A percentile compares a stretch with the other conserved stretches of the same genome.
Evolutionary conservation across 306 rosid genomes (phyloP).

Genomic region (Begonia peltatifolia): DNA sequence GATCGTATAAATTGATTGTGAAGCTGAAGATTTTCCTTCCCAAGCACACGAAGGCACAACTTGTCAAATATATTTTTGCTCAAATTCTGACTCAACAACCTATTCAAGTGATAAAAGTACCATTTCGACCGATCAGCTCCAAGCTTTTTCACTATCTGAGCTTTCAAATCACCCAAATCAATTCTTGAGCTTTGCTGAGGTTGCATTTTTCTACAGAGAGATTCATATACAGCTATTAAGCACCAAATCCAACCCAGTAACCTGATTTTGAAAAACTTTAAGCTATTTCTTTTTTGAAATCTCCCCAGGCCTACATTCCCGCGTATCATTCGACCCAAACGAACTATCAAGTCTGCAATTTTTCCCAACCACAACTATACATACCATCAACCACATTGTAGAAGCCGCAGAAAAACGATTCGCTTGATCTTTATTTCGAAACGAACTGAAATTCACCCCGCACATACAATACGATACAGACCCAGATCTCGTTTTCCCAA

Average conservation of each 20-base stretch:
- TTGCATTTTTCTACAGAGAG: conserved; percentile 67
- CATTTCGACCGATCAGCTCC: conserved; percentile 66
- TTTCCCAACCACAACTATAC: neutral
- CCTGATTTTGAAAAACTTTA: too few relatives aligned
- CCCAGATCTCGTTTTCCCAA: conserved; percentile 47
- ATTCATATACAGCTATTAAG: conserved; percentile 58
- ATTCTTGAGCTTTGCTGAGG: conserved; percentile 84
- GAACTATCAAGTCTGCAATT: neutral
- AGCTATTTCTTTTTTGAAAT: too few relatives aligned
- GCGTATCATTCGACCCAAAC: neutral
- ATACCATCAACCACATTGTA: neutral
- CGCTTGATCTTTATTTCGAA: conserved; percentile 17
- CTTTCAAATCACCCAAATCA: conserved; percentile 83
- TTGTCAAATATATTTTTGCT: conserved; percentile 73
- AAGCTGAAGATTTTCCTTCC: conserved; percentile 66
- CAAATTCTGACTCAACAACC: conserved; percentile 78
- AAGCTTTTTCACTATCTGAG: conserved; percentile 65
- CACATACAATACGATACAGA: conserved; percentile 21
- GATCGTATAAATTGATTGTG: conserved; percentile 79
- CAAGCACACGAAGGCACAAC: conserved; percentile 53
- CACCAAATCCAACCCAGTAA: conserved; percentile 17
- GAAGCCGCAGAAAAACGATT: neutral
- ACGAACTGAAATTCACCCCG: conserved; percentile 27
- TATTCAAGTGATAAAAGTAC: conserved; percentile 57
- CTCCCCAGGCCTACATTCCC: neutral